Percentiles rank a stretch among this genome's conserved stretches.
These are phyloP conservation scores for Spatholobus suberectus DNA, from an alignment of 306 rosid species.

Conservation along the genomic window DNA sequence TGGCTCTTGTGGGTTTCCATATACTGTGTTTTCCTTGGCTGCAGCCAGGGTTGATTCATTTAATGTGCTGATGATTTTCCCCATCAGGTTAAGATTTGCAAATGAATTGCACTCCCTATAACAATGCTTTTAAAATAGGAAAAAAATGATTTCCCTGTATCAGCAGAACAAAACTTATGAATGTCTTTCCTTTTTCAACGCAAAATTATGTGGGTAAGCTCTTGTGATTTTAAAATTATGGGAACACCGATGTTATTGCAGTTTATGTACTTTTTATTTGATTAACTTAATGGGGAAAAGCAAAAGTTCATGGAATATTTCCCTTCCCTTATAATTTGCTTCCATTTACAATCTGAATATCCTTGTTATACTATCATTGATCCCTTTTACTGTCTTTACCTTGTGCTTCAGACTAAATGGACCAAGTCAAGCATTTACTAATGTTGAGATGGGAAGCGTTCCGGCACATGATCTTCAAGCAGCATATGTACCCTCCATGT, in stretches of 20 bases:
- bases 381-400: conserved; percentile 31
- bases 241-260: neutral
- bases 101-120: conserved; percentile 14
- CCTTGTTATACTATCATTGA: conserved; percentile 9
- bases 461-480: conserved; percentile 68
- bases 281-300: neutral
- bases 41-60: conserved; percentile 31
- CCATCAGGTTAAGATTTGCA: conserved; percentile 15
- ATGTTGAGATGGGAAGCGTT: conserved; percentile 73
- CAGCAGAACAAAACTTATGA: neutral
- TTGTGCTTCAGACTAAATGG: conserved; percentile 67
- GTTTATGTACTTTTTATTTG: conserved; percentile 4
- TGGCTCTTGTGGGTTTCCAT: conserved; percentile 16
- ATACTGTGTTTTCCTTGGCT: conserved; percentile 27
- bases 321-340: conserved; percentile 6
- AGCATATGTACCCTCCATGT: conserved; percentile 60
- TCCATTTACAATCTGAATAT: conserved; percentile 27
- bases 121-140: conserved; percentile 1
- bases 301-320: conserved; percentile 16
- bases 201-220: neutral
- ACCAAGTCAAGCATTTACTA: conserved; percentile 70
- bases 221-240: conserved; percentile 1
- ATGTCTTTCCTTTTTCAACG: conserved; percentile 9
- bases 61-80: conserved; percentile 23
- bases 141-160: neutral